A percentile compares a stretch with the other conserved stretches of the same genome.
Conservation (phyloP, 2,329 filamentous ascomycete genomes). For the Acephala macrosclerotiorum region DNA sequence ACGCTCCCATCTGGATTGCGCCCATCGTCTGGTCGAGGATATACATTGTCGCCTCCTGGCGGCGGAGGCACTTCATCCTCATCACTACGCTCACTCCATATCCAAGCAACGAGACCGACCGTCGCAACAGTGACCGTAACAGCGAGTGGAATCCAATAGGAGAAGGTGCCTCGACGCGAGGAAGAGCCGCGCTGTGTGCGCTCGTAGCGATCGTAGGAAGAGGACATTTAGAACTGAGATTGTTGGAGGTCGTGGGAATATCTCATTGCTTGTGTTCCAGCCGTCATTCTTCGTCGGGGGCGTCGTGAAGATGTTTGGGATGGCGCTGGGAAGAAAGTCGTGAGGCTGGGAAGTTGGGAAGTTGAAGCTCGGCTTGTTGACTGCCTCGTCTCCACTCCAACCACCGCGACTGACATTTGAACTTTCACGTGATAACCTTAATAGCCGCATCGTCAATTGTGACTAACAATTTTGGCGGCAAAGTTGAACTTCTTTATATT, state of each 20-base stretch:
- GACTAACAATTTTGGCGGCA: conserved; percentile 28
- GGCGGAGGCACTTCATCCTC: conserved; percentile 59
- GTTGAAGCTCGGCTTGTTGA: conserved; percentile 29
- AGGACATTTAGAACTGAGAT: conserved; percentile 58
- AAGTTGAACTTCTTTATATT: conserved; percentile 22
- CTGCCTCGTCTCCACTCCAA: conserved; percentile 19
- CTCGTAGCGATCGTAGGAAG: conserved; percentile 70
- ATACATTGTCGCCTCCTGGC: conserved; percentile 54
- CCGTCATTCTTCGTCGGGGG: conserved; percentile 19
- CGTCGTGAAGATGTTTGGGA: conserved; percentile 18
- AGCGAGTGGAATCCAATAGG: conserved; percentile 89
- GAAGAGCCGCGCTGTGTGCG: conserved; percentile 48
- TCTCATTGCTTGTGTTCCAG: conserved; percentile 34
- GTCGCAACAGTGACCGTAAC: conserved; percentile 89
- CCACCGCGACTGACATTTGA: conserved; percentile 13
- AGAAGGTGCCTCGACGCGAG: conserved; percentile 67
- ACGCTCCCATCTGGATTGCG: conserved; percentile 42
- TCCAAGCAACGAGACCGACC: conserved; percentile 86
- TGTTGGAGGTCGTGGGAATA: conserved; percentile 8
- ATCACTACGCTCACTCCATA: conserved; percentile 87
- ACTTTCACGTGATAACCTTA: conserved; percentile 28
- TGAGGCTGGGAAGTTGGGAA: conserved; percentile 33
- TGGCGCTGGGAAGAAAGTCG: conserved; percentile 30
- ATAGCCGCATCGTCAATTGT: conserved; percentile 11
- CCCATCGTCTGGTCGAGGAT: conserved; percentile 39